Percentiles rank a stretch among this genome's conserved stretches.
Conservation (phyloP, 2,329 filamentous ascomycete genomes). For the Stagonosporopsis vannaccii region DNA sequence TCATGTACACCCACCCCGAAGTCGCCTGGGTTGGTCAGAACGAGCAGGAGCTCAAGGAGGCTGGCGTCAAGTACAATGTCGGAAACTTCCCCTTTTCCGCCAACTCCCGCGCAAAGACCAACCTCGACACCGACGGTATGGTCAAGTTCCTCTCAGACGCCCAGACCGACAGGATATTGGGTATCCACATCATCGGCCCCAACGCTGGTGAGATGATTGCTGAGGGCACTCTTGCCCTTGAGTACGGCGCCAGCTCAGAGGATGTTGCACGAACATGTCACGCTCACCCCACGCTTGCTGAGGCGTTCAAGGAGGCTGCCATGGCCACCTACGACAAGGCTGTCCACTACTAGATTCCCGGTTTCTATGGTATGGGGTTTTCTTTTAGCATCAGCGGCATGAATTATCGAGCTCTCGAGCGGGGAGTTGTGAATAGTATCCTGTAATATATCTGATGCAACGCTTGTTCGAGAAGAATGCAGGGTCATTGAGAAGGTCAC, state of each 20-base stretch:
- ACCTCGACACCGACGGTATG: constrained; percentile 91
- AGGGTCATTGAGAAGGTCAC: constrained; percentile 6
- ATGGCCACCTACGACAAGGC: constrained; percentile 97
- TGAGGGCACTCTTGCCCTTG: constrained; percentile 90
- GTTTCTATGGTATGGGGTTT: constrained; percentile 34
- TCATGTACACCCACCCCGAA: constrained; percentile 99
- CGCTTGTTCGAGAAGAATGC: constrained; percentile 35
- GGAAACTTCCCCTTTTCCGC: constrained; percentile 97
- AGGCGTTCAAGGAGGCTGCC: constrained; percentile 99
- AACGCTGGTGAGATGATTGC: constrained; percentile 99
- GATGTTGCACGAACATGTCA: constrained; percentile 78
- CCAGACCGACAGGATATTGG: constrained; percentile 93
- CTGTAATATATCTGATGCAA: constrained; percentile 49
- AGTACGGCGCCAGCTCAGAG: constrained; percentile 95
- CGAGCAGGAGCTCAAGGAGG: constrained; percentile 92
- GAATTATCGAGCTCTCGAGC: constrained; percentile 43
- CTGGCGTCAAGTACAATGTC: constrained; percentile 88
- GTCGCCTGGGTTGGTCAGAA: constrained; percentile 98
- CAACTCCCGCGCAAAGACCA: constrained; percentile 99
- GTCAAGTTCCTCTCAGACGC: constrained; percentile 98
- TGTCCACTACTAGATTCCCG: constrained; percentile 78
- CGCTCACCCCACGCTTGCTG: constrained; percentile 92
- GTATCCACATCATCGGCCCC: constrained; percentile 94
- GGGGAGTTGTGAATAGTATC: constrained; percentile 52
- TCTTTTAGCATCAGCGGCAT: constrained; percentile 46